These are phyloP conservation scores for Russula abietina DNA, from an alignment of 768 basidiomycete genomes.

Conservation along the genomic window DNA sequence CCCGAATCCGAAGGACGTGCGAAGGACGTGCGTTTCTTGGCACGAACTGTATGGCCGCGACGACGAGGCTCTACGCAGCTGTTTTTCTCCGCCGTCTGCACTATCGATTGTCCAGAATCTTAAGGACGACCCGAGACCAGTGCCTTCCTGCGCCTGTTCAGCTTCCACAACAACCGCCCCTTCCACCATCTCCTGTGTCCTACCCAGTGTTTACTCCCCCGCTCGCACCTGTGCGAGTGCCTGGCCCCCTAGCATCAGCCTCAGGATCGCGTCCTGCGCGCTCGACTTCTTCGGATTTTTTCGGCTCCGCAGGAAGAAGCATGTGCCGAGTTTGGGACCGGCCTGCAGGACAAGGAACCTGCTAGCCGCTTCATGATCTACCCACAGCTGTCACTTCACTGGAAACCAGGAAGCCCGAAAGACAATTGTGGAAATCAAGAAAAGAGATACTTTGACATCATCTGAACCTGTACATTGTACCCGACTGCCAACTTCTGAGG, in stretches of 20 bases:
- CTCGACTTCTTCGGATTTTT: constrained; percentile 21
- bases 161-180: constrained; percentile 17
- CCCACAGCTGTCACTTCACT: no score
- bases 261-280: constrained; percentile 22
- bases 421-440: no score
- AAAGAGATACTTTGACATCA: no score
- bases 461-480: no score
- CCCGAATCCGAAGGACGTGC: constrained; percentile 83
- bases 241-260: constrained; percentile 9
- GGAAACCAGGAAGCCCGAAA: no score
- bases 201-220: not conserved
- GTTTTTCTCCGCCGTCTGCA: constrained; percentile 43
- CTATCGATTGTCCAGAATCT: constrained; percentile 46
- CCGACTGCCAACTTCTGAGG: no score
- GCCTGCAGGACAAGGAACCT: no score
- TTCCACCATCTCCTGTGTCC: constrained; percentile 26
- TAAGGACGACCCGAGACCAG: constrained; percentile 46
- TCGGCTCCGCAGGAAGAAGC: constrained; percentile 37
- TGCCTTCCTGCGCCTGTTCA: not conserved
- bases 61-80: constrained; percentile 61
- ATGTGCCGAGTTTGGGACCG: constrained; percentile 80
- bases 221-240: not conserved
- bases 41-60: constrained; percentile 79
- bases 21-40: no score
- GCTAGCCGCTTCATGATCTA: no score